Percentiles rank a stretch among this genome's conserved stretches.
phyloP scores from a whole-genome alignment of 192 early-diverging fungal genomes.

The Paraglomus brasilianum region DNA sequence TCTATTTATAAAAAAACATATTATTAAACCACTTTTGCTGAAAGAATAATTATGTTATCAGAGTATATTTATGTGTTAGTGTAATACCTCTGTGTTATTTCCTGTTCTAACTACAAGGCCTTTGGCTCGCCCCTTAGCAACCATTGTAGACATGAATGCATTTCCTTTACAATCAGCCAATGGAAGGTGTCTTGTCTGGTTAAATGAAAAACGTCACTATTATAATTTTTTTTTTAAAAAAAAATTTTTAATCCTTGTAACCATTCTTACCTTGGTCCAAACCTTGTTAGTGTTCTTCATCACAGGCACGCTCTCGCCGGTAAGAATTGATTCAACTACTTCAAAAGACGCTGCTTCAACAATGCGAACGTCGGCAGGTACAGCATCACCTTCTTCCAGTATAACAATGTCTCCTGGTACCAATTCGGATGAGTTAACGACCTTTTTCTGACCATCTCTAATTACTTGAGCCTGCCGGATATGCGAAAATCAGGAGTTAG shows the following conservation, averaged over 20 bases:
- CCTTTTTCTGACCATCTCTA: conserved; percentile 62
- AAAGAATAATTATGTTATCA: conserved; percentile 24
- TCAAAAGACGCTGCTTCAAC: conserved; percentile 72
- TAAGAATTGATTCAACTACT: conserved; percentile 79
- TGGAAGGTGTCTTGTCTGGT: conserved; percentile 58
- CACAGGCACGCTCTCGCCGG: conserved; percentile 75
- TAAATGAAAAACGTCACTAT: neutral
- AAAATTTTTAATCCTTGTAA: neutral
- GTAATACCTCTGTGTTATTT: conserved; percentile 65
- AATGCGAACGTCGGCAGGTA: conserved; percentile 79
- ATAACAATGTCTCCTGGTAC: conserved; percentile 84
- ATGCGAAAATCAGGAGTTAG: no score
- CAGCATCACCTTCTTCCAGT: conserved; percentile 77
- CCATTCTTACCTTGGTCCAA: conserved; percentile 51
- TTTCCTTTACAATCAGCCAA: conserved; percentile 94
- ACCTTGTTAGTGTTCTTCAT: conserved; percentile 69
- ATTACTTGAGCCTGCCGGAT: conserved; percentile 62
- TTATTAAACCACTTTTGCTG: neutral
- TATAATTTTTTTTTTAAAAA: neutral
- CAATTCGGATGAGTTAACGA: conserved; percentile 64
- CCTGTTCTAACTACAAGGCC: conserved; percentile 94
- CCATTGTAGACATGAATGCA: conserved; percentile 95
- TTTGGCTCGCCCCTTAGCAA: conserved; percentile 85
- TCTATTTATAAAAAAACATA: conserved; percentile 38
- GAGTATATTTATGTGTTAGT: neutral